phyloP scores from a whole-genome alignment of 768 basidiomycete genomes.

The Suillus tomentosus region DNA sequence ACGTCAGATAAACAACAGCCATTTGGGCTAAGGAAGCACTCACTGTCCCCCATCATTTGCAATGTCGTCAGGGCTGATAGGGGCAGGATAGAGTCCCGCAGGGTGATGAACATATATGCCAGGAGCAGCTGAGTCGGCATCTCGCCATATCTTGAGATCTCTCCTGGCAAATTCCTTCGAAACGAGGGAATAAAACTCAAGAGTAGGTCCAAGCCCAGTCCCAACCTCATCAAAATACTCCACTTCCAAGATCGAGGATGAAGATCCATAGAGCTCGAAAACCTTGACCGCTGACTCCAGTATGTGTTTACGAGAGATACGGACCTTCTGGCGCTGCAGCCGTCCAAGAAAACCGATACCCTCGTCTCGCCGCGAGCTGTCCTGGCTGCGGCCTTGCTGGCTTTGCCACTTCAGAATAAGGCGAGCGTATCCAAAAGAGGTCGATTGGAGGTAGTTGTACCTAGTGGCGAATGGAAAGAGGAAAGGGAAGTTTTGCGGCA shows the following conservation, averaged over 20 bases:
- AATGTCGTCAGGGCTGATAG: slow-evolving; percentile 69
- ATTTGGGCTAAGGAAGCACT: slow-evolving; percentile 30
- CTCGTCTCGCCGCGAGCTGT: slow-evolving; percentile 82
- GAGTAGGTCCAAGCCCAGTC: slow-evolving; percentile 93
- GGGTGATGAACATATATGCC: slow-evolving; percentile 84
- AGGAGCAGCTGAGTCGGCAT: slow-evolving; percentile 64
- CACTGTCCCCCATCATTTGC: slow-evolving; percentile 76
- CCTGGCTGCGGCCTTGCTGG: slow-evolving; percentile 78
- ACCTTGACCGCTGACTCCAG: slow-evolving; percentile 96
- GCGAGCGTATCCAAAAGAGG: slow-evolving; percentile 96
- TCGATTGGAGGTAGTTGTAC: slow-evolving; percentile 95
- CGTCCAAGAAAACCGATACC: slow-evolving; percentile 91
- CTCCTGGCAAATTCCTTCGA: slow-evolving; percentile 92
- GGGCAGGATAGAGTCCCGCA: slow-evolving; percentile 84
- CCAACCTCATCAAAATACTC: slow-evolving; percentile 99
- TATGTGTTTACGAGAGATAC: slow-evolving; percentile 92
- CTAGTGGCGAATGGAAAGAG: slow-evolving; percentile 98
- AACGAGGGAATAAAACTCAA: slow-evolving; percentile 98
- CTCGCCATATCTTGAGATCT: slow-evolving; percentile 90
- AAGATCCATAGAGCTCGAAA: slow-evolving; percentile 94
- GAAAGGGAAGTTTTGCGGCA: slow-evolving; percentile 97
- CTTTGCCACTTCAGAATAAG: slow-evolving; percentile 95
- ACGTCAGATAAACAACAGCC: slow-evolving; percentile 10
- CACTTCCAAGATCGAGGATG: slow-evolving; percentile 91
- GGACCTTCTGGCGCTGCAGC: slow-evolving; percentile 92